phyloP scores from a whole-genome alignment of 352 stramenopile genomes.

The Proteromonas lacertae region DNA sequence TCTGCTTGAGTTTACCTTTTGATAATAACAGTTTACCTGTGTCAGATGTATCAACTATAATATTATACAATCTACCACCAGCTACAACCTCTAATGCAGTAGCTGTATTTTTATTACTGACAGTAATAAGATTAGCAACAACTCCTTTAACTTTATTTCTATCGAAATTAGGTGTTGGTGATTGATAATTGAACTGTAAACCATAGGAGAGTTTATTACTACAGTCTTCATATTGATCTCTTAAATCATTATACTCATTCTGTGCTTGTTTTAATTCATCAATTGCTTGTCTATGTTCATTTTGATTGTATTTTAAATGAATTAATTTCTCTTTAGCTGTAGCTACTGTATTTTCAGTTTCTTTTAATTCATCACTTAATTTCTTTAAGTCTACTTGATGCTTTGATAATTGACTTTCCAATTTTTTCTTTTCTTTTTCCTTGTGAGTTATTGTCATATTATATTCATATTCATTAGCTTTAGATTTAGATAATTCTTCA shows the following conservation, averaged over 20 bases:
- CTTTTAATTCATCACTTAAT: too few species aligned
- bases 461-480: too few species aligned
- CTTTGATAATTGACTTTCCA: too few species aligned
- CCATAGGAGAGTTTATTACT: constrained; percentile 60
- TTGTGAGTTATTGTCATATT: too few species aligned
- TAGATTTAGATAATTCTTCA: too few species aligned
- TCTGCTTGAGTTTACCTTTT: constrained; percentile 63
- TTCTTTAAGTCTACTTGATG: too few species aligned
- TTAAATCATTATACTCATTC: constrained; percentile 21
- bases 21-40: constrained; percentile 87
- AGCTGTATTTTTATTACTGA: constrained; percentile 54
- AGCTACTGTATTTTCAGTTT: too few species aligned
- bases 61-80: constrained; percentile 85
- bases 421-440: too few species aligned
- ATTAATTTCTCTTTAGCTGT: too few species aligned
- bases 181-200: constrained; percentile 74
- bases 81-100: constrained; percentile 86
- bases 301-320: too few species aligned
- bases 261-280: constrained; percentile 18
- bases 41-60: constrained; percentile 91
- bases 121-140: constrained; percentile 69
- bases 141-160: constrained; percentile 75
- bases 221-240: constrained; percentile 54
- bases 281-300: too few species aligned
- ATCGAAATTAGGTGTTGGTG: constrained; percentile 68